A percentile compares a stretch with the other conserved stretches of the same genome.
Evolutionary conservation across 306 rosid genomes (phyloP).

Genomic region (Cucumis hystrix): DNA sequence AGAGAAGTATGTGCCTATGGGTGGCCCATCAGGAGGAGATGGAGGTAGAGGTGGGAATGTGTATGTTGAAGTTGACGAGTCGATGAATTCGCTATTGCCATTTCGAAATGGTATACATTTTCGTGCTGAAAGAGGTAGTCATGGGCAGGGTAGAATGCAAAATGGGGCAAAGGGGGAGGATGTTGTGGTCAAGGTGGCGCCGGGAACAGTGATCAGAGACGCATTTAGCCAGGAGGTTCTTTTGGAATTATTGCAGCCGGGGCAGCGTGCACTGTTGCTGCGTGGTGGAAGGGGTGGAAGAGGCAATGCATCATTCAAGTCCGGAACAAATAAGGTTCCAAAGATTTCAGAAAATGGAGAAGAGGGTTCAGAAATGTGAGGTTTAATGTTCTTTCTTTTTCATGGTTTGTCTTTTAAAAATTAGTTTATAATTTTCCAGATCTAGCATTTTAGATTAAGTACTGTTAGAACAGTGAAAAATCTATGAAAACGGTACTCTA

Average conservation of each 20-base stretch:
- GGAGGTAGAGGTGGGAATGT: conserved; percentile 92
- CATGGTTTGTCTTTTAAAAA: neutral
- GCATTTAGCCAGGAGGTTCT: conserved; percentile 46
- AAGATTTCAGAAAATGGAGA: conserved; percentile 90
- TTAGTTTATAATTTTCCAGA: neutral
- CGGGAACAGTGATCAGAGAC: conserved; percentile 67
- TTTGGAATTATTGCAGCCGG: conserved; percentile 70
- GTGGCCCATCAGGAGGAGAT: conserved; percentile 89
- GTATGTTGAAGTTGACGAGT: conserved; percentile 64
- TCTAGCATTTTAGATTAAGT: neutral
- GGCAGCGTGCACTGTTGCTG: conserved; percentile 60
- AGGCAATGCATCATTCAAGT: conserved; percentile 84
- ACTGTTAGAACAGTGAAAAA: neutral
- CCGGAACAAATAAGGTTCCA: conserved; percentile 73
- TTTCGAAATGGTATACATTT: conserved; percentile 82
- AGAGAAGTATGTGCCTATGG: conserved; percentile 78
- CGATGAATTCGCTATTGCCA: conserved; percentile 71
- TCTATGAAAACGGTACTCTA: neutral
- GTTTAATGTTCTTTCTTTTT: neutral
- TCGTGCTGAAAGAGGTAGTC: conserved; percentile 67
- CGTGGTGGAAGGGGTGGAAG: conserved; percentile 95
- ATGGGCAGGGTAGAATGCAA: conserved; percentile 63
- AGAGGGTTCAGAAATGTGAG: conserved; percentile 79
- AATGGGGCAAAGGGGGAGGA: conserved; percentile 84
- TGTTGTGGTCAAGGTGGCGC: conserved; percentile 75